Base-by-base conservation (phyloP, 345 rosid species). In the Viola odorata region DNA sequence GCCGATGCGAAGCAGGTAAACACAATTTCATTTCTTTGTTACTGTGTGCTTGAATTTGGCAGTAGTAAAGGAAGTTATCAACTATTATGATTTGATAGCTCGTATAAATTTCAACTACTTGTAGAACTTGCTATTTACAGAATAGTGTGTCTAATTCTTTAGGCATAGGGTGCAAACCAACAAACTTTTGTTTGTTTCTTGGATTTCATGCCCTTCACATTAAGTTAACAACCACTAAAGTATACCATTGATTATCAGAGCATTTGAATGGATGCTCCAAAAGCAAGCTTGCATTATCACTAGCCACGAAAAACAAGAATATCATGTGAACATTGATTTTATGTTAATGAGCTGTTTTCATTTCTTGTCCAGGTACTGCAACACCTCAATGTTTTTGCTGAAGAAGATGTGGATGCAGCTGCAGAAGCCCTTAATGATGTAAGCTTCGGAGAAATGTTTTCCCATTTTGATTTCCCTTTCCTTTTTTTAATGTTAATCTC, bases 381-480 rank as follows among this genome's bases (percentile, higher is more conserved):
- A 65, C 87, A 86, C 58, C 86, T 94, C 32, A 79, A 88, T 60
- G 89, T 94, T 47, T 91, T 94, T 61, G 81, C 96, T 38, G 76
- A 78, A 60, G 84, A 81, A 48, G 95, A 94, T 59, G 55, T 86
- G 11, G 75, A 59, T 50, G 62, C 85, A 41, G 96, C 99, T 61
- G 82, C 97, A 7, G 91, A 86, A 53, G 96, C 96, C 55, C 76
- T 95, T 12, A 71, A 86, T 75, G 97, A 91, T 68, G 99, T 95
- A 80, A 79, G 87, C 57, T 40, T 38, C 5, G 7, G 42, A 45
- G 41, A 7, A 37, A 39, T 41, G 45, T 23, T 40, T 48, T 23
- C 45, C 13, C 37, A 40, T 15, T 10, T 9, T n/a, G 13, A 42
- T 42, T 42, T 60, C 11, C 49, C 5, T 7, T 50, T 50, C 39